phyloP scores from a whole-genome alignment of 495 filamentous ascomycete species.

The Schizothecium vesticola region DNA sequence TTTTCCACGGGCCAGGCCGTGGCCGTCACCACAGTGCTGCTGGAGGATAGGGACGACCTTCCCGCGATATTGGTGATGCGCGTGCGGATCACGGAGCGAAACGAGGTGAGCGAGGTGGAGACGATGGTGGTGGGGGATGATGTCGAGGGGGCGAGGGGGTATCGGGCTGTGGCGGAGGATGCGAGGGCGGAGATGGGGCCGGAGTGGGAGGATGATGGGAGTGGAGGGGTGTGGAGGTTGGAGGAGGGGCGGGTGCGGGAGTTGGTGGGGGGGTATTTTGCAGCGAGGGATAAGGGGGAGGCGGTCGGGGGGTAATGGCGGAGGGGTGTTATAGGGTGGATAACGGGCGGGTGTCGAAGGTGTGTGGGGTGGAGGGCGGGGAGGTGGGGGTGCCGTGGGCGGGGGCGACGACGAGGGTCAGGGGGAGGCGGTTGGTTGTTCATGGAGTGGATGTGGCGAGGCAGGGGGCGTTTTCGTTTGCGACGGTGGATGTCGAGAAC shows the following conservation, averaged over 20 bases:
- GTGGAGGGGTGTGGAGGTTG: background rate
- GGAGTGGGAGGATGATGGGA: background rate
- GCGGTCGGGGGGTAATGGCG: background rate
- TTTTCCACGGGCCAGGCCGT: background rate
- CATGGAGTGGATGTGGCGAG: background rate
- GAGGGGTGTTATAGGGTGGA: background rate
- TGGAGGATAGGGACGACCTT: background rate
- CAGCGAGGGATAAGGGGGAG: background rate
- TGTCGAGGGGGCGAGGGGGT: background rate
- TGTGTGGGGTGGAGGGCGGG: background rate
- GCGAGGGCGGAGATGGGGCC: background rate
- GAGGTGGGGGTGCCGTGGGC: background rate
- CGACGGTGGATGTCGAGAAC: background rate
- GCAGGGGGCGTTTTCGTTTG: background rate
- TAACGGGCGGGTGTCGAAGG: background rate
- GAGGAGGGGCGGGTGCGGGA: background rate
- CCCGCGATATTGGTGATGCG: background rate
- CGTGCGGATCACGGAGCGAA: background rate
- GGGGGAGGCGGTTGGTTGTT: background rate
- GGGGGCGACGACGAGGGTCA: background rate
- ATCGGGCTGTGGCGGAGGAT: background rate
- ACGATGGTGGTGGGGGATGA: background rate
- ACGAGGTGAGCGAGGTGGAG: background rate
- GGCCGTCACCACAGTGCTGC: background rate
- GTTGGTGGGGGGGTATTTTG: background rate